These are phyloP conservation scores for Paramecium pentaurelia DNA, from an alignment of 73 alveolate species.

Conservation along the genomic window DNA sequence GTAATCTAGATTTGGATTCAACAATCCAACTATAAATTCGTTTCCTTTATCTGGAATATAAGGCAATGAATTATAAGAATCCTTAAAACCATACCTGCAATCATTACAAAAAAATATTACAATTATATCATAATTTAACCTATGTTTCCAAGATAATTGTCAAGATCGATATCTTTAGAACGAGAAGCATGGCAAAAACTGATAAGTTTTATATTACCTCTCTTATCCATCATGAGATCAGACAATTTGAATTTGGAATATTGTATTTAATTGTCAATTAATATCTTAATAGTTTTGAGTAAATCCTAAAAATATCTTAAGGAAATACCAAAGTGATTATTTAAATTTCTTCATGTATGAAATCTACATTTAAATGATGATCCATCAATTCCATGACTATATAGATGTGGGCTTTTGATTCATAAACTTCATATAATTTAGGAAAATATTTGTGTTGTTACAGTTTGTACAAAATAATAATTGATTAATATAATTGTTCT, in stretches of 20 bases:
- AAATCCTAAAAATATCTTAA: neutral
- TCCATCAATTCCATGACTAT: neutral
- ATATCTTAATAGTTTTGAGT: neutral
- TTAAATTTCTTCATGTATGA: neutral
- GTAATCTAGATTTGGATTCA: neutral
- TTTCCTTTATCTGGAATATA: neutral
- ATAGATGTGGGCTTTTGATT: neutral
- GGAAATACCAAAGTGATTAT: neutral
- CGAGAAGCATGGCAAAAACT: neutral
- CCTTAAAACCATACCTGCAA: neutral
- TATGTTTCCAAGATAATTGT: neutral
- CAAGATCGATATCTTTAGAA: neutral
- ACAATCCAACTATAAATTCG: neutral
- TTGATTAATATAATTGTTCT: neutral
- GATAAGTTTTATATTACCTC: neutral
- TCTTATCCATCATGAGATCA: neutral
- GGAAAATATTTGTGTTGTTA: neutral
- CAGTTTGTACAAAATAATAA: neutral
- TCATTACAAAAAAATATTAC: neutral
- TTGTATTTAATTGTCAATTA: neutral
- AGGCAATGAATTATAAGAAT: neutral
- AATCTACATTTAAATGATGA: neutral
- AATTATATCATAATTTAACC: neutral
- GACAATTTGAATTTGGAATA: conserved; percentile 1
- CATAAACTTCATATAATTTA: neutral